Conservation (phyloP, 1,284 basidiomycete species). For the Sparassis latifolia region DNA sequence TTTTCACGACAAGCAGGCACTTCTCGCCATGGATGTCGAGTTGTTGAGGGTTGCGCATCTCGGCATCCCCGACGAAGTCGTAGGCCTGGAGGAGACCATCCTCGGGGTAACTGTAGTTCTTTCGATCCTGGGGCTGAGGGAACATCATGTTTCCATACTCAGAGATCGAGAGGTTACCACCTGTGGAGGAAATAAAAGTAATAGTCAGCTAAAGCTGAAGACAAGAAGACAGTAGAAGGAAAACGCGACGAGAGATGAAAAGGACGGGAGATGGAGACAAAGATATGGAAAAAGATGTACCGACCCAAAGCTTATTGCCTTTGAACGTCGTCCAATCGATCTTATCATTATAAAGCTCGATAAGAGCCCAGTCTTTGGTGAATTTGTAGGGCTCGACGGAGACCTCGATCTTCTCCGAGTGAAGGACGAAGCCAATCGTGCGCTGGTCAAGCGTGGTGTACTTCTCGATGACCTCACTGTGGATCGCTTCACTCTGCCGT, state of each 20-base stretch:
- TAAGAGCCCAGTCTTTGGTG: constrained; percentile 26
- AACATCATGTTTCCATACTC: constrained; percentile 24
- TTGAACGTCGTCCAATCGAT: constrained; percentile 23
- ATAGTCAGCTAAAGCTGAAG: constrained; percentile 13
- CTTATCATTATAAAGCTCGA: constrained; percentile 25
- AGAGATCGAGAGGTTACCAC: constrained; percentile 17
- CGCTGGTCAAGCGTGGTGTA: constrained; percentile 19
- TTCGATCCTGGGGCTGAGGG: constrained; percentile 19
- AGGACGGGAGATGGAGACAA: constrained; percentile 6
- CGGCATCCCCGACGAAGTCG: constrained; percentile 12
- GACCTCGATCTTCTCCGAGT: constrained; percentile 23
- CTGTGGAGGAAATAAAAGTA: constrained; percentile 13
- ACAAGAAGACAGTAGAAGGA: constrained; percentile 11
- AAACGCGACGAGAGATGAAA: constrained; percentile 13
- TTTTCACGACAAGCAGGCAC: constrained; percentile 23
- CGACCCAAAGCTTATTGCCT: constrained; percentile 31
- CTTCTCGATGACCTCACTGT: constrained; percentile 23
- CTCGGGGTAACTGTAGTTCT: constrained; percentile 19
- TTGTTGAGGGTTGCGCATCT: constrained; percentile 20
- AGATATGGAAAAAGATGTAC: constrained; percentile 17
- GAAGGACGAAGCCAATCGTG: constrained; percentile 29
- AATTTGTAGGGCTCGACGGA: constrained; percentile 17
- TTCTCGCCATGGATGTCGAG: constrained; percentile 18
- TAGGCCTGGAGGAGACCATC: constrained; percentile 23
- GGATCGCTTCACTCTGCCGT: constrained; percentile 19